Percentiles rank a stretch among this genome's conserved stretches.
Evolutionary conservation across 192 early-diverging fungal genomes (phyloP).

Genomic region (Coemansia sp.): DNA sequence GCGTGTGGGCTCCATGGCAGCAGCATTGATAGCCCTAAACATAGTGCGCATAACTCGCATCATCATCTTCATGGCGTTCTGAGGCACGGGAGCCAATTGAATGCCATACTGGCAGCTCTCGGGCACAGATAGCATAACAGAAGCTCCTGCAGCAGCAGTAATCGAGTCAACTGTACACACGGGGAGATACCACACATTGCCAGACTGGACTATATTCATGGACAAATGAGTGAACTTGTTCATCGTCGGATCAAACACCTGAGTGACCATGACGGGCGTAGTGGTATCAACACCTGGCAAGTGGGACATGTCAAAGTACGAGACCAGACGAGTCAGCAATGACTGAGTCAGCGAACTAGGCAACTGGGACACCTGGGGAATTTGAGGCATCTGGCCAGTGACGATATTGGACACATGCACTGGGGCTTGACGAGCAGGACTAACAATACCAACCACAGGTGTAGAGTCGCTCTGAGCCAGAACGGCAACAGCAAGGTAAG

Average conservation of each 20-base stretch:
- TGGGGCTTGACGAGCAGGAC: background rate
- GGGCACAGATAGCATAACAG: background rate
- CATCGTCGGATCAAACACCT: conserved; percentile 27
- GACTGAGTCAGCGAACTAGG: conserved; percentile 1
- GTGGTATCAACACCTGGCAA: conserved; percentile 6
- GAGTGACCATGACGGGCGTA: conserved; percentile 13
- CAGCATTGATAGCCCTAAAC: background rate
- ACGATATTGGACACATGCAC: background rate
- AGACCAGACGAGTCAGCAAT: conserved; percentile 15
- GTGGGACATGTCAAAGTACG: conserved; percentile 25
- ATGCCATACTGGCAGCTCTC: conserved; percentile 14
- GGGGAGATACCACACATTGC: conserved; percentile 23
- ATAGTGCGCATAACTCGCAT: background rate
- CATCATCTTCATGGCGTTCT: background rate
- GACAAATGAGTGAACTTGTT: conserved; percentile 32
- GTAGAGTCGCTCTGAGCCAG: background rate
- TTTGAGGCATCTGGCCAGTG: background rate
- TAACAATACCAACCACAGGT: background rate
- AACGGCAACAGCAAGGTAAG: background rate
- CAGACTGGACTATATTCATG: conserved; percentile 12
- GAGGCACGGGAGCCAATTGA: conserved; percentile 7
- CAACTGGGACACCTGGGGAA: background rate
- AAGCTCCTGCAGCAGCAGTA: background rate
- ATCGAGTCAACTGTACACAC: conserved; percentile 33
- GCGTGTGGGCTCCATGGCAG: background rate